Evolutionary conservation across 2,329 filamentous ascomycete genomes (phyloP).

Genomic region (Venturia aucupariae): DNA sequence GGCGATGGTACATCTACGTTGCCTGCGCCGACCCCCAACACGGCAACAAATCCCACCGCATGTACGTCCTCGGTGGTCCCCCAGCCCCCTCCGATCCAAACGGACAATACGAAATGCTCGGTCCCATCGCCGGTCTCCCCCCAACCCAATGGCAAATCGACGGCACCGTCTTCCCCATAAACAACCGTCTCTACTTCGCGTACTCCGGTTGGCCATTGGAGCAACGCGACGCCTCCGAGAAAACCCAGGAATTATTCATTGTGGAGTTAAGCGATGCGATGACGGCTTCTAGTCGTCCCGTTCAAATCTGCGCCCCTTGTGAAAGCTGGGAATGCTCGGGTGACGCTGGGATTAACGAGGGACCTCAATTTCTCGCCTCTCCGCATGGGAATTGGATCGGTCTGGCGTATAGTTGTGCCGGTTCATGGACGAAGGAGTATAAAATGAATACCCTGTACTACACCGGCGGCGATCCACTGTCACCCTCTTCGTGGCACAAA

Average conservation of each 20-base stretch:
- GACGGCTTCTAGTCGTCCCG: conserved; percentile 23
- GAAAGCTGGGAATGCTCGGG: conserved; percentile 33
- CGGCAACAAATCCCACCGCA: conserved; percentile 37
- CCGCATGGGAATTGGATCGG: conserved; percentile 32
- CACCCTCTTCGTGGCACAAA: too few species aligned
- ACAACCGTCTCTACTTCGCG: conserved; percentile 31
- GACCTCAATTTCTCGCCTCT: conserved; percentile 30
- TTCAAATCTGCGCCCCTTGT: conserved; percentile 33
- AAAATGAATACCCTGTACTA: conserved; percentile 39
- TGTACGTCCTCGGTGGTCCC: conserved; percentile 38
- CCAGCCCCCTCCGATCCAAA: conserved; percentile 22
- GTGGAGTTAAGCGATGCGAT: conserved; percentile 30
- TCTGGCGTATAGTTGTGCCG: conserved; percentile 38
- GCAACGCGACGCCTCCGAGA: conserved; percentile 25
- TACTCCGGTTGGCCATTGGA: conserved; percentile 39
- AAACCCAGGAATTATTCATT: conserved; percentile 37
- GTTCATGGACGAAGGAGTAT: conserved; percentile 39
- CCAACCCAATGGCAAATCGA: conserved; percentile 40
- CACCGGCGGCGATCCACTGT: conserved; percentile 33
- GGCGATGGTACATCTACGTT: conserved; percentile 47
- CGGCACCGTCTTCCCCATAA: conserved; percentile 35
- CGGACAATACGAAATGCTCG: conserved; percentile 33
- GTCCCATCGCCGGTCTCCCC: conserved; percentile 32
- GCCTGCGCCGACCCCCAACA: conserved; percentile 32
- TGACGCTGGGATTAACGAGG: conserved; percentile 37